Evolutionary conservation across 495 filamentous ascomycete genomes (phyloP), one percentile per base, ranked within the genome.

Genomic region (Aspergillus saccharolyticus): DNA sequence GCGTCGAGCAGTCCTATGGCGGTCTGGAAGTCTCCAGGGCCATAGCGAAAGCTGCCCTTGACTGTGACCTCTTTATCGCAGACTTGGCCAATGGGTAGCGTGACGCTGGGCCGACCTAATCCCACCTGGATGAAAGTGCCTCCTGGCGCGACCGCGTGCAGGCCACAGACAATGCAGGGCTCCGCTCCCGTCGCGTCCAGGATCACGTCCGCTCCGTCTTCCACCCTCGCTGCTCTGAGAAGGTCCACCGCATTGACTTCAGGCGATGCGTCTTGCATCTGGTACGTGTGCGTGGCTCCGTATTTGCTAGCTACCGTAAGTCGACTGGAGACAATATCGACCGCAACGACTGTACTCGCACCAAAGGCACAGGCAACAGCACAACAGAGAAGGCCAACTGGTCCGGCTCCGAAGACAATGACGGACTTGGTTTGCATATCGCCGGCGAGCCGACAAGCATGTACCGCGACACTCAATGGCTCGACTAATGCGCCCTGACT

Each of bases 401-500:
- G 89, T 0, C 91, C 92, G 14, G 89, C 88, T 4, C 92, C 91
- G 73, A 94, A 90, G 10, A 97, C 83, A 2, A 96, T 82, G 2
- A 95, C 85, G 10, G 70, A 77, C 55, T 90, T 78, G 3, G 91
- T 91, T 0, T 89, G 87, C 57, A 73, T 72, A 9, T 96, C 78
- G 25, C 69, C 78, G 0, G 84, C 88, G 66, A 88, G 85, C 56
- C 83, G 79, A 17, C 83, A 80, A 24, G 91, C 84, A 69, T 96
- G 91, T 44, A 97, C 88, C 2, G 86, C 91, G 9, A 97, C 91
- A 54, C 83, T 79, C 7, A 95, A 76, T 4, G 91, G 91, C 78
- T 96, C 91, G 56, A 95, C 81, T 22, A 96, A 74, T 7, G 88
- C 89, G n/a, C 89, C 91, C 68, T 96, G 90, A 65, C 91, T 85